Evolutionary conservation across 192 early-diverging fungal genomes (phyloP).

Genomic region (Geranomyces variabilis): DNA sequence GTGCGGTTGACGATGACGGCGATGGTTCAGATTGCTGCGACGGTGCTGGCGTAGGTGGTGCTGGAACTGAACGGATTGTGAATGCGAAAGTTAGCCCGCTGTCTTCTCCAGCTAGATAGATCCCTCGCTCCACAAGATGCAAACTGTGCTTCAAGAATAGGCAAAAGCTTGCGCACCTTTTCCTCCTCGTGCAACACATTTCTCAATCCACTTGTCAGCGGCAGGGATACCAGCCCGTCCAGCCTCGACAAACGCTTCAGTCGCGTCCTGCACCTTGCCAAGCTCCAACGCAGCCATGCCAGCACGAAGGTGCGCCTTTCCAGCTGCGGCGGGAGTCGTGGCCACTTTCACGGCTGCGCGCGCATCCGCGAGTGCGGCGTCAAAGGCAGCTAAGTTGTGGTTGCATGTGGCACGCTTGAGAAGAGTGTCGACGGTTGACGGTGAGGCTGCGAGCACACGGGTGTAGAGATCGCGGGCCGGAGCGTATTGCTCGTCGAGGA

Average conservation of each 20-base stretch:
- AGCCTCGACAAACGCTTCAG: slow-evolving; percentile 52
- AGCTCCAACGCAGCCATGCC: slow-evolving; percentile 33
- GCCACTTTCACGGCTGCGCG: slow-evolving; percentile 44
- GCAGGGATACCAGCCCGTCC: slow-evolving; percentile 17
- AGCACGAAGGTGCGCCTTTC: slow-evolving; percentile 73
- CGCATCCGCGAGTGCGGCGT: slow-evolving; percentile 70
- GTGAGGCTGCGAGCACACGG: slow-evolving; percentile 65
- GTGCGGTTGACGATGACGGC: background rate
- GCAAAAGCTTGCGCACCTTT: slow-evolving; percentile 7
- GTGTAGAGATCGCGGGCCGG: slow-evolving; percentile 71
- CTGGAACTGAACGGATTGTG: slow-evolving; percentile 25
- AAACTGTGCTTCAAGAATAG: background rate
- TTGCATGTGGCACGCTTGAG: slow-evolving; percentile 68
- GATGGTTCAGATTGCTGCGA: background rate
- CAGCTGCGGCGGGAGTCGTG: slow-evolving; percentile 53
- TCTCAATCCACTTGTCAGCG: slow-evolving; percentile 29
- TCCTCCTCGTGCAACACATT: slow-evolving; percentile 7
- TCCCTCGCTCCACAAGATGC: background rate
- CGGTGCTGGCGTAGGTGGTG: background rate
- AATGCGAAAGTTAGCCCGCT: too few relatives aligned
- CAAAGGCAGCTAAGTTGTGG: slow-evolving; percentile 64
- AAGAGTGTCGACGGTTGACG: slow-evolving; percentile 66
- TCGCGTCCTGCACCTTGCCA: slow-evolving; percentile 53
- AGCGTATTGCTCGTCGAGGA: slow-evolving; percentile 78
- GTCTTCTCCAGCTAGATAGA: too few relatives aligned